Base-by-base conservation (phyloP, 495 filamentous ascomycete genomes). In the Talaromyces borbonicus region DNA sequence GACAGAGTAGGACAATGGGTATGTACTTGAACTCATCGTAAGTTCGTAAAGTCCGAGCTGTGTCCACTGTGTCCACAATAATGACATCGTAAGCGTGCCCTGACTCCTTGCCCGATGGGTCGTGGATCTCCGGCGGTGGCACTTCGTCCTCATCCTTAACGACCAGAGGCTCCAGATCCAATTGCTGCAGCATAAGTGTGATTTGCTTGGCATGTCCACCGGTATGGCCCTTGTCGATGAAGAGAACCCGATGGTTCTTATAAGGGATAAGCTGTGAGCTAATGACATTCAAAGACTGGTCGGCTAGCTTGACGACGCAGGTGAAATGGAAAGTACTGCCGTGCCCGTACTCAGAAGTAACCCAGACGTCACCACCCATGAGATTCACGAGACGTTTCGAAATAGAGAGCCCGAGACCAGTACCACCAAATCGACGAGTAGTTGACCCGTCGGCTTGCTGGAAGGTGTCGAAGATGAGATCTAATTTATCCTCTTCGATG, bases 391-490 rank as follows among this genome's bases (percentile, higher is more conserved):
- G 70, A 50, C 89, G 79, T 69, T 93, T 90, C 14, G 92, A 99
- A 58, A 99, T 99, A 12, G 90, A 96, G 29, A 99, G 71, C 50
- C 92, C 92, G 19, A 99, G 76, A 46, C 92, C 92, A 20, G 92
- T 99, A 52, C 92, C 92, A 58, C 92, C 92, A 58, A 99, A 99
- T 54, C 93, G 87, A 29, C 92, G 76, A 8, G 92, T 99, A 55
- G 93, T 99, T 7, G 90, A 96, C 25, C 92, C 92, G 66, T 99
- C 92, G 8, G 92, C 92, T 68, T 99, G 92, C 57, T 95, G 93
- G 80, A 99, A 99, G 11, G 92, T 99, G 63, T 97, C 92, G 60
- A 99, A 99, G 61, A 99, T 99, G 48, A 97, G 67, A 60, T 96
- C 89, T 20, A 97, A 78, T 68, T 99, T 99, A 59, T 97, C 92